phyloP scores from a whole-genome alignment of 805 yeast genomes.

The Cyberlindnera maritima region DNA sequence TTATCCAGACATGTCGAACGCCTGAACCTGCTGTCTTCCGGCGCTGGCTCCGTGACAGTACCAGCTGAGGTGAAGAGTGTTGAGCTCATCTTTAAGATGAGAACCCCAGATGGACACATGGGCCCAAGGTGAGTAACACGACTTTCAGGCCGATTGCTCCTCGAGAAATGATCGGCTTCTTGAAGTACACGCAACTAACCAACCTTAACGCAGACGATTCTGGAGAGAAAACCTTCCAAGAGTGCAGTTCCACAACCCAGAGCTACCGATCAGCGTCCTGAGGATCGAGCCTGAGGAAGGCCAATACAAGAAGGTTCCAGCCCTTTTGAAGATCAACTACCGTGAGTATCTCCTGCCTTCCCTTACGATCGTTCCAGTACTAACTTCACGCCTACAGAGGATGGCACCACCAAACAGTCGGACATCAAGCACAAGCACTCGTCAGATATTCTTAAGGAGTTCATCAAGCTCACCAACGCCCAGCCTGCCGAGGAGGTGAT shows the following conservation, averaged over 20 bases:
- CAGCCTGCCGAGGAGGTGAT: slow-evolving; percentile 39
- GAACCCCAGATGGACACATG: slow-evolving; percentile 50
- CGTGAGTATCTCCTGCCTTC: slow-evolving; percentile 15
- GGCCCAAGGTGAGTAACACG: slow-evolving; percentile 42
- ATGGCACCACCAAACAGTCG: slow-evolving; percentile 40
- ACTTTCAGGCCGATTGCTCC: background rate
- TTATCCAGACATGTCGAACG: slow-evolving; percentile 47
- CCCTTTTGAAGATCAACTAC: slow-evolving; percentile 40
- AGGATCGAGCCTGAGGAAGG: slow-evolving; percentile 47
- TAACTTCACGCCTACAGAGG: slow-evolving; percentile 7
- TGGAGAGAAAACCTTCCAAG: slow-evolving; percentile 77
- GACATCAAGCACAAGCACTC: slow-evolving; percentile 52
- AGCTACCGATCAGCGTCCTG: slow-evolving; percentile 55
- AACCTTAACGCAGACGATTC: slow-evolving; percentile 44
- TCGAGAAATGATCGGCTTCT: background rate
- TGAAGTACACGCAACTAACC: slow-evolving; percentile 3
- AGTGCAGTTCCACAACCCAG: slow-evolving; percentile 80
- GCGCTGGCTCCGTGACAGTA: slow-evolving; percentile 37
- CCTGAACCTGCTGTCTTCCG: slow-evolving; percentile 50
- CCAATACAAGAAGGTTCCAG: slow-evolving; percentile 42
- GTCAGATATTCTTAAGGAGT: slow-evolving; percentile 52
- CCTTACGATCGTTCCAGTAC: background rate
- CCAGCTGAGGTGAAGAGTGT: slow-evolving; percentile 39
- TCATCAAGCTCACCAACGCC: slow-evolving; percentile 54
- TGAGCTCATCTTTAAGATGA: slow-evolving; percentile 51